Evolutionary conservation across 192 early-diverging fungal species (phyloP).

Genomic region (Obelidium mucronatum): DNA sequence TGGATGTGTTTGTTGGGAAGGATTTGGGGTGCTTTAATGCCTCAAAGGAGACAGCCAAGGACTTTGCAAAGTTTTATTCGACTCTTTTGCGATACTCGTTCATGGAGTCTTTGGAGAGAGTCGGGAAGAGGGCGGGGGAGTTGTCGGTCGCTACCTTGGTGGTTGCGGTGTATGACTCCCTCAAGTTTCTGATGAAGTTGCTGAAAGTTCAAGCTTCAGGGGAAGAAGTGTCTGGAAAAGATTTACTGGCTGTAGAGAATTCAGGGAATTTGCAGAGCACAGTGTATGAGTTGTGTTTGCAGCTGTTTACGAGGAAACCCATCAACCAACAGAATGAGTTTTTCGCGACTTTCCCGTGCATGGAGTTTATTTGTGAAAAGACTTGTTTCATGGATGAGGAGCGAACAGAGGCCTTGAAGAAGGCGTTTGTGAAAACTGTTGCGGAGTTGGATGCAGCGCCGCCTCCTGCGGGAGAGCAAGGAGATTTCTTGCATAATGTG

Average conservation of each 20-base stretch:
- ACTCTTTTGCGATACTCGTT: background rate
- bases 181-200: conserved; percentile 6
- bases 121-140: background rate
- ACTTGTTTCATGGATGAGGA: background rate
- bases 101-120: background rate
- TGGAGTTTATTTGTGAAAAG: background rate
- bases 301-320: background rate
- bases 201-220: background rate
- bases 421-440: background rate
- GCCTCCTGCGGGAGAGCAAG: background rate
- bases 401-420: background rate
- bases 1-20: conserved; percentile 3
- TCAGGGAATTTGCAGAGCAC: background rate
- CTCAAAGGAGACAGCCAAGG: background rate
- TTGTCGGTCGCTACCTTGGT: background rate
- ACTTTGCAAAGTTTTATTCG: conserved; percentile 3
- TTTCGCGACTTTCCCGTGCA: background rate
- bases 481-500: background rate
- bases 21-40: background rate
- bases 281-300: background rate
- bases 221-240: background rate
- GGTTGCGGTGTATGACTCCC: background rate
- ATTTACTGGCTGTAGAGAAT: background rate
- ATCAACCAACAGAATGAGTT: background rate
- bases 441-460: background rate